phyloP scores from a whole-genome alignment of 768 basidiomycete species.

The Hirschioporus abietinus region DNA sequence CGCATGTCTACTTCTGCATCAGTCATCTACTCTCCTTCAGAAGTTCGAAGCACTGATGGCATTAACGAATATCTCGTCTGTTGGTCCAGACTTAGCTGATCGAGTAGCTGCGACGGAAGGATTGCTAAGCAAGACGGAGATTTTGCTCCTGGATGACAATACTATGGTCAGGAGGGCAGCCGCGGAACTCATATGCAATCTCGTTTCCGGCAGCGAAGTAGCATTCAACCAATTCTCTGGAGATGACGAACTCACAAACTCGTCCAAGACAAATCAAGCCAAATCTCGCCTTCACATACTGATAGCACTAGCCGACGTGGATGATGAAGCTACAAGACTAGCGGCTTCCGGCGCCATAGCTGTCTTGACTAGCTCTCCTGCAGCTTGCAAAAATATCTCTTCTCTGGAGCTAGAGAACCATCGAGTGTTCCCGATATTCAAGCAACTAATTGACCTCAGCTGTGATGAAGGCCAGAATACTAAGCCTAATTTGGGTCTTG shows the following conservation, averaged over 20 bases:
- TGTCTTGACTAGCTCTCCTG: conserved; percentile 58
- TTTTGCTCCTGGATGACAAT: conserved; percentile 79
- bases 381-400: conserved; percentile 57
- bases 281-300: conserved; percentile 76
- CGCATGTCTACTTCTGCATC: conserved; percentile 63
- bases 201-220: conserved; percentile 70
- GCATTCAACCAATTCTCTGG: conserved; percentile 73
- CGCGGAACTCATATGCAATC: conserved; percentile 88
- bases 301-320: conserved; percentile 79
- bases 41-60: conserved; percentile 95
- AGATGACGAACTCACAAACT: conserved; percentile 28
- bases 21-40: conserved; percentile 68
- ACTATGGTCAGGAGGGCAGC: conserved; percentile 79
- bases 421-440: conserved; percentile 60
- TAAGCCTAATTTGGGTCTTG: conserved; percentile 51
- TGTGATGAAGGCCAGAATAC: conserved; percentile 27
- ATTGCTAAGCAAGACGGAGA: conserved; percentile 60
- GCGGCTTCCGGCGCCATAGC: conserved; percentile 93
- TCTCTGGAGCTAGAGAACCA: conserved; percentile 60
- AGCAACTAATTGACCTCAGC: conserved; percentile 52
- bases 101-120: conserved; percentile 61
- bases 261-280: conserved; percentile 10
- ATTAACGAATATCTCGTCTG: conserved; percentile 88
- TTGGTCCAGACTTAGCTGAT: conserved; percentile 57
- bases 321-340: conserved; percentile 77